Evolutionary conservation across 164 flowering plant species (phyloP), one percentile per base, ranked within the genome.

Genomic region (Chimonanthus salicifolius): DNA sequence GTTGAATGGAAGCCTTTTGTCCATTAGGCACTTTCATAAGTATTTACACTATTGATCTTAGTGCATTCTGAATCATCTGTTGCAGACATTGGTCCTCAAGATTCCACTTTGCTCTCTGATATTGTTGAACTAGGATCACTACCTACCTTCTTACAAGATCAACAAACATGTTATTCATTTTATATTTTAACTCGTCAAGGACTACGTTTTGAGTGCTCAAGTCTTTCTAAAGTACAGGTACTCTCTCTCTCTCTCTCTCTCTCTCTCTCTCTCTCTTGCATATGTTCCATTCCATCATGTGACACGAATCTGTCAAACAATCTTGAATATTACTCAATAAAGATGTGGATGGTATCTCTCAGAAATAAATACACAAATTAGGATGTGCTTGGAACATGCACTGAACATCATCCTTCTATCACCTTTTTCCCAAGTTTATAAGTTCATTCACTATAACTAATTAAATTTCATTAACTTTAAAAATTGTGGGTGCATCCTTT

Each of bases 41-140:
- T 15, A 49, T 20, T 20, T 47, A 5, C 18, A 65, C 18, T 16
- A 18, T 62, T 4, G 5, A 7, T 60, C 47, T n/a, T 11, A 54
- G 6, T 8, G 45, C 33, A 11, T 13, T 8, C 45, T 5, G 3
- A 58, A 50, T 3, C 11, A 6, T 68, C 70, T 76, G 46, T 4
- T 87, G 86, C 89, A 94, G 98, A 94, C 80, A 76, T 94, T 78
- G 88, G 97, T 78, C 99, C 97, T 54, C 92, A 85, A 71, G 99
- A 93, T 77, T 91, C 98, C 65, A 84, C 93, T 49, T 82, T 93
- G 16, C 79, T 95, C 66, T 81, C 94, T 51, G 97, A 95, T 80
- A 68, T 95, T 64, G 84, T 83, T 76, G 97, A 92, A 83, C 84
- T 95, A 10, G 94, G 90, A 16, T 74, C 84, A 58, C 75, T 92